Conservation (phyloP, 345 rosid species). For the Arabidopsis suecica region DNA sequence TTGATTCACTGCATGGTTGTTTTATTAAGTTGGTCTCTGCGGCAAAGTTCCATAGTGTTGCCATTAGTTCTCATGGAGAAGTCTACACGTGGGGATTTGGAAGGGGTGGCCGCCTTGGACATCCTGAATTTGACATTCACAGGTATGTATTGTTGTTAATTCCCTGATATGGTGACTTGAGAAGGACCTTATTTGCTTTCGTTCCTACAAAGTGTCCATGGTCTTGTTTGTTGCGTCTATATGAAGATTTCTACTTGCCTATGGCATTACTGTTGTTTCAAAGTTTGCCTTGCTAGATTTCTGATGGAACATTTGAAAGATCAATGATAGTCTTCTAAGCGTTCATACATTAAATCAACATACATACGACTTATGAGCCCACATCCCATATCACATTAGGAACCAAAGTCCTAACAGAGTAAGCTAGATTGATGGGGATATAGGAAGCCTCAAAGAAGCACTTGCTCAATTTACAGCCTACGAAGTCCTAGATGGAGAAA, state of each 20-base stretch:
- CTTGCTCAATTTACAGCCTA: slow-evolving; percentile 80
- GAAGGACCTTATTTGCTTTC: slow-evolving; percentile 2
- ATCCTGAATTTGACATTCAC: slow-evolving; percentile 98
- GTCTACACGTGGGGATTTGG: slow-evolving; percentile 99
- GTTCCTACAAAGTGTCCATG: not conserved
- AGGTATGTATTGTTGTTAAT: slow-evolving; percentile 54
- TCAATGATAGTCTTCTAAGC: slow-evolving; percentile 8
- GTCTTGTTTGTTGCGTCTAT: not conserved
- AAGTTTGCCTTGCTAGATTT: slow-evolving; percentile 2
- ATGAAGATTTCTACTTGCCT: slow-evolving; percentile 11
- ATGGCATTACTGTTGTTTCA: slow-evolving; percentile 8
- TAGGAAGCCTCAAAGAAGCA: slow-evolving; percentile 76
- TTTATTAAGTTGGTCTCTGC: slow-evolving; percentile 78
- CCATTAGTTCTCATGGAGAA: slow-evolving; percentile 75
- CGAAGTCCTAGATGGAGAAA: slow-evolving; percentile 81
- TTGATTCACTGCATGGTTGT: slow-evolving; percentile 84
- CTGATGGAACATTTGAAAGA: slow-evolving; percentile 15
- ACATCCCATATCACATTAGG: too few relatives aligned
- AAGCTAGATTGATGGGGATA: slow-evolving; percentile 68
- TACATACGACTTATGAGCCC: too few relatives aligned
- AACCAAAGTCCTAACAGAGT: too few relatives aligned
- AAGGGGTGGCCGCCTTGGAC: slow-evolving; percentile 99
- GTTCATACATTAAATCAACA: not conserved
- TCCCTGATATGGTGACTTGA: slow-evolving; percentile 3
- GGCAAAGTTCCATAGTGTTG: slow-evolving; percentile 93